Evolutionary conservation across 2,329 filamentous ascomycete genomes (phyloP), one percentile per base, ranked within the genome.

Genomic region (Cladosporium colombiae): DNA sequence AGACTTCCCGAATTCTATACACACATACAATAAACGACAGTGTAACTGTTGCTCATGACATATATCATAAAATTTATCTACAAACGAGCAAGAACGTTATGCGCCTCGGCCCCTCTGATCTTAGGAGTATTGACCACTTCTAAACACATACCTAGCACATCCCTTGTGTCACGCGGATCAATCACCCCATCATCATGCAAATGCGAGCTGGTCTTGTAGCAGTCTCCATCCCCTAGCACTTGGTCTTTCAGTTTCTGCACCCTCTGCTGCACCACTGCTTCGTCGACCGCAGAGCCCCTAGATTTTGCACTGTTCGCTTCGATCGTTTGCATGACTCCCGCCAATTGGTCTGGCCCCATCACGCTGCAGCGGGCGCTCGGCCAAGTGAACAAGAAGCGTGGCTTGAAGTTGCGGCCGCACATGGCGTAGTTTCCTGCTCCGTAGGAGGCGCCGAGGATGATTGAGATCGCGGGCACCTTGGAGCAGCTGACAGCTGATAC

Each of bases 361-460:
- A 66, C 64, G 50, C 64, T 62, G 59, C 64, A 66, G 25, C 64
- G 57, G 25, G 33, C 64, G 14, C 25, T 62, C 3, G 64, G 64
- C 64, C 79, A 81, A 14, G 76, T 76, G 65, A 82, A 81, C 3
- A 82, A 65, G 63, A 82, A 82, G 0, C 80, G 76, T 0, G 80
- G 80, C 23, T 71, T 71, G 68, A 81, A 82, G 1, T 78, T 62
- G 21, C 80, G 65, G 1, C 80, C 80, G 65, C 80, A 82, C 80
- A 82, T 82, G 29, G 80, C 80, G 66, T 82, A 82, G 68, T 82
- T 82, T 0, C 80, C 80, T 3, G 80, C 80, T 0, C 80, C 80
- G 62, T 82, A 82, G 0, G 80, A 81, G 0, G 80, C 77, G 0
- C 81, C 81, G 13, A 80, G 61, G 46, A 82, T 81, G 59, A 82